phyloP scores from a whole-genome alignment of 2,329 filamentous ascomycete genomes.

The Curvularia sp. region DNA sequence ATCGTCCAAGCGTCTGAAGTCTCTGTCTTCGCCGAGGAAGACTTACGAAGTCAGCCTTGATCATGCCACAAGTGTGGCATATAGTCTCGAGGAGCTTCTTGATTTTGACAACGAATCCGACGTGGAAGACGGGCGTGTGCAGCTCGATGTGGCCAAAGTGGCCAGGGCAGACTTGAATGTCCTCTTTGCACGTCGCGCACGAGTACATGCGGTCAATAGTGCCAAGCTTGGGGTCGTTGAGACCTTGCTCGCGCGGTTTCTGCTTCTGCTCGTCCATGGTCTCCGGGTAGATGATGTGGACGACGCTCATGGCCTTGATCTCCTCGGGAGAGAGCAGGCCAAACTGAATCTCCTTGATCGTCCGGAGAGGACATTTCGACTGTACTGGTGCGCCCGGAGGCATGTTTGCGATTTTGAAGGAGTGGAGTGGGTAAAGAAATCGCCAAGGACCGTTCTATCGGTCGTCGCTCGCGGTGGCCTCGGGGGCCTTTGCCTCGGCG shows the following conservation, averaged over 20 bases:
- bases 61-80: slow-evolving; percentile 98
- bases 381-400: slow-evolving; percentile 88
- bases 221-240: slow-evolving; percentile 94
- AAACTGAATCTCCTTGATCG: slow-evolving; percentile 98
- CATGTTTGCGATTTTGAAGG: slow-evolving; percentile 59
- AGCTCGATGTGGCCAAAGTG: slow-evolving; percentile 99
- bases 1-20: slow-evolving; percentile 54
- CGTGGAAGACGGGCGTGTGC: slow-evolving; percentile 93
- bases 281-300: slow-evolving; percentile 96
- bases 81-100: slow-evolving; percentile 99
- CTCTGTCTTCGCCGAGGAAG: slow-evolving; percentile 64
- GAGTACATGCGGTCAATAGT: slow-evolving; percentile 96
- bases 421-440: slow-evolving; percentile 14
- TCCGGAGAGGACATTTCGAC: slow-evolving; percentile 77
- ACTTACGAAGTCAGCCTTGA: slow-evolving; percentile 98
- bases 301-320: slow-evolving; percentile 98
- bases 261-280: slow-evolving; percentile 97
- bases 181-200: slow-evolving; percentile 95
- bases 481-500: slow-evolving; percentile 38
- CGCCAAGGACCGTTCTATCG: slow-evolving; percentile 25
- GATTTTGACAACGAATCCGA: slow-evolving; percentile 95
- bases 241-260: slow-evolving; percentile 86
- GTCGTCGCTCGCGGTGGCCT: slow-evolving; percentile 40
- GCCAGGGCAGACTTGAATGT: slow-evolving; percentile 93
- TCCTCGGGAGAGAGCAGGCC: slow-evolving; percentile 97